phyloP scores from a whole-genome alignment of 2,329 filamentous ascomycete genomes.

The Fusarium caatingaense region DNA sequence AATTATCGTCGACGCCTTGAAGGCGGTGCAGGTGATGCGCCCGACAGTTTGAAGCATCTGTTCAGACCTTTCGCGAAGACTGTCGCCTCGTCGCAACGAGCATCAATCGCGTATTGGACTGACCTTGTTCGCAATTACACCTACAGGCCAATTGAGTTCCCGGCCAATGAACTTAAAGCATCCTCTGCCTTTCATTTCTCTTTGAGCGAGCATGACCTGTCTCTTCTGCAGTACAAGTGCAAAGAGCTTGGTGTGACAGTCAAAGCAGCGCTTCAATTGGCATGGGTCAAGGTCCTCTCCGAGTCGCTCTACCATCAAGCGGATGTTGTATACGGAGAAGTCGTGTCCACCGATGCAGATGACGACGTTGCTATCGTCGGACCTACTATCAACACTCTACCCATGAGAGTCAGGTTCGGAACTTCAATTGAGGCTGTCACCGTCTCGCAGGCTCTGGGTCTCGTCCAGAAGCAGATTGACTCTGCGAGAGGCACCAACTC shows the following conservation, averaged over 20 bases:
- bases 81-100: not conserved
- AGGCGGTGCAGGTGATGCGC: accelerated
- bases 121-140: not conserved
- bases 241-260: not conserved
- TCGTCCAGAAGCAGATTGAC: constrained; percentile 8
- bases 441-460: not conserved
- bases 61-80: constrained; percentile 19
- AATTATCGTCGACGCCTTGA: constrained; percentile 1
- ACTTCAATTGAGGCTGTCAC: accelerated
- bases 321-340: constrained; percentile 18
- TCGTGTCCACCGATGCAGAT: not conserved
- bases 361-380: constrained; percentile 1
- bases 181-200: constrained; percentile 18
- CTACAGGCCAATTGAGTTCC: constrained; percentile 1
- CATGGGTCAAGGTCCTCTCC: constrained; percentile 18
- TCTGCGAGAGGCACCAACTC: constrained; percentile 6
- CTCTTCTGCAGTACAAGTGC: constrained; percentile 7
- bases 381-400: constrained; percentile 20
- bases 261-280: constrained; percentile 15
- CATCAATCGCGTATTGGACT: not conserved
- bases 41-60: not conserved
- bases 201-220: not conserved
- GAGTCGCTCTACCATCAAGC: constrained; percentile 9
- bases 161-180: not conserved
- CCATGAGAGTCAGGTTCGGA: not conserved